phyloP scores from a whole-genome alignment of 495 filamentous ascomycete species.

The Chaetomium cochliodes region DNA sequence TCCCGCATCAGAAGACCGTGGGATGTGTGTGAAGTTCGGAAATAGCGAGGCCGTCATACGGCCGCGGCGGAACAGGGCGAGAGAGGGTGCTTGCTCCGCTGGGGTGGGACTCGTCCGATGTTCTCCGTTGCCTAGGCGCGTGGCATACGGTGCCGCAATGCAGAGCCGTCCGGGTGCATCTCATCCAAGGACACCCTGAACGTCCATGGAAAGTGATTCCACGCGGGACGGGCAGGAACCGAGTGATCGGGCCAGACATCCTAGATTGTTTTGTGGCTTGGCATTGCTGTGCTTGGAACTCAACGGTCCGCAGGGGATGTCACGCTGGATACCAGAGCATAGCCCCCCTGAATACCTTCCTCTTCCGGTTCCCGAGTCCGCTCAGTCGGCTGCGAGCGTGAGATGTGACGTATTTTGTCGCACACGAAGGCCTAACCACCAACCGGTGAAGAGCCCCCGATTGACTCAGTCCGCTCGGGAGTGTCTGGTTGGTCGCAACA shows the following conservation, averaged over 20 bases:
- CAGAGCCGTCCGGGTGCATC: not conserved
- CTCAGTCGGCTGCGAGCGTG: not conserved
- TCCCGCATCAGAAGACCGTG: not conserved
- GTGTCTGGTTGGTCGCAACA: slow-evolving; percentile 12
- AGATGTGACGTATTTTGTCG: slow-evolving; percentile 17
- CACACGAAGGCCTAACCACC: not conserved
- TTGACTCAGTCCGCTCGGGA: not conserved
- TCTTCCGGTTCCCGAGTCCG: not conserved
- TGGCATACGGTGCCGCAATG: slow-evolving; percentile 8
- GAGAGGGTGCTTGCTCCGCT: not conserved
- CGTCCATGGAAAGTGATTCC: no score
- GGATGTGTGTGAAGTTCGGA: not conserved
- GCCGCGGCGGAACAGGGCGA: not conserved
- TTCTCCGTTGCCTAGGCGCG: slow-evolving; percentile 8
- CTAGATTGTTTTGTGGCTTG: slow-evolving; percentile 5
- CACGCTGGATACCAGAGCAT: slow-evolving; percentile 21
- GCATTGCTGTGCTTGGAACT: not conserved
- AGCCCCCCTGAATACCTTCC: slow-evolving; percentile 16
- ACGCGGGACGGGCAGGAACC: slow-evolving; percentile 13
- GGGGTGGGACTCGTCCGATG: not conserved
- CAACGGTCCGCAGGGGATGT: slow-evolving; percentile 13
- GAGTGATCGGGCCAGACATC: not conserved
- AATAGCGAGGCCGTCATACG: not conserved
- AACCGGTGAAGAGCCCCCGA: not conserved
- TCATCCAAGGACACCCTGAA: not conserved